phyloP scores from a whole-genome alignment of 495 filamentous ascomycete species.

The Trichoderma reesei region DNA sequence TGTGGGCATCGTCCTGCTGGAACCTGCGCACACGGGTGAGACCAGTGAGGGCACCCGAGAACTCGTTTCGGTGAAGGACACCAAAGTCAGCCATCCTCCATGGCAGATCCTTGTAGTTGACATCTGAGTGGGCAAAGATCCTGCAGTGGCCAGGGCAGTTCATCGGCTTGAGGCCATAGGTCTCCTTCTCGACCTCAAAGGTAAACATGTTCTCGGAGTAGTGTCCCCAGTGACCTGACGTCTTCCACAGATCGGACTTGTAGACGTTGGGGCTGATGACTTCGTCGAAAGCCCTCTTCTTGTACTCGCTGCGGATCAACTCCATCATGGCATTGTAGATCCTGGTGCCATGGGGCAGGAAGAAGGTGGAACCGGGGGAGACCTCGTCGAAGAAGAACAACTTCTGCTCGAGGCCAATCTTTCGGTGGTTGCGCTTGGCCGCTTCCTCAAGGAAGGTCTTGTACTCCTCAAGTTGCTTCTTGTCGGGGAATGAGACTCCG shows the following conservation, averaged over 20 bases:
- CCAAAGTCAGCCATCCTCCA: constrained; percentile 91
- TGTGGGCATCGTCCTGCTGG: constrained; percentile 91
- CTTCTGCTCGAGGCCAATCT: constrained; percentile 88
- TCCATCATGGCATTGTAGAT: constrained; percentile 83
- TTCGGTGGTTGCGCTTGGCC: constrained; percentile 85
- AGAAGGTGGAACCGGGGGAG: constrained; percentile 87
- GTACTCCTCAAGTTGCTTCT: constrained; percentile 83
- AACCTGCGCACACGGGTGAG: constrained; percentile 87
- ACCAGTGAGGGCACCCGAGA: constrained; percentile 81
- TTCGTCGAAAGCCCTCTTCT: constrained; percentile 88
- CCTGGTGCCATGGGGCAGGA: constrained; percentile 81
- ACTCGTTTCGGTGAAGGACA: constrained; percentile 89
- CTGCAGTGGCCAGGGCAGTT: constrained; percentile 88
- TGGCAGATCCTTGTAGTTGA: constrained; percentile 81
- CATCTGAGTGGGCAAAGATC: constrained; percentile 66
- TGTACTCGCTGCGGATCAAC: constrained; percentile 79
- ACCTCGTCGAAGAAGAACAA: constrained; percentile 92
- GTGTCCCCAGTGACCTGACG: constrained; percentile 87
- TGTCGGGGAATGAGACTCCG: constrained; percentile 94
- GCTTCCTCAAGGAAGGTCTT: constrained; percentile 92
- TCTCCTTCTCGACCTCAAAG: constrained; percentile 80
- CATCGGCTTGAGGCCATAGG: constrained; percentile 89
- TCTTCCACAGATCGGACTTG: constrained; percentile 83
- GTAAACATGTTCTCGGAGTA: constrained; percentile 98
- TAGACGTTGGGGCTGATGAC: constrained; percentile 96